These are phyloP conservation scores for Hymenoscyphus albidus DNA, from an alignment of 2,329 filamentous ascomycete genomes.

Conservation along the genomic window DNA sequence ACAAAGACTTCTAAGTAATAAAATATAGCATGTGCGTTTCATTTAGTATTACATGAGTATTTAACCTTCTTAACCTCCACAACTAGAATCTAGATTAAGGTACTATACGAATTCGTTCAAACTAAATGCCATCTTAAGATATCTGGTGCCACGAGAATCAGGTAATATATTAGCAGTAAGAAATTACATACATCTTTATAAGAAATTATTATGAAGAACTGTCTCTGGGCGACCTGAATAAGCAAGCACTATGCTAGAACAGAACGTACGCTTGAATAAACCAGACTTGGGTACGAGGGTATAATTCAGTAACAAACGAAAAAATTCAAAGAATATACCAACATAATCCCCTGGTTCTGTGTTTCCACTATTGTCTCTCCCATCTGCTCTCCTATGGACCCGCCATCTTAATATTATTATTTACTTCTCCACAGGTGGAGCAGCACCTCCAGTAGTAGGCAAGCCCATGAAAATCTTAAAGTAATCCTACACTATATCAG, in stretches of 20 bases:
- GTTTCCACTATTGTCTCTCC: not conserved
- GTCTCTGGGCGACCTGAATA: not conserved
- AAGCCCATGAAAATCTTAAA: slow-evolving; percentile 90
- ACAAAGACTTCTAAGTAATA: no score
- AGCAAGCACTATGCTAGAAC: not conserved
- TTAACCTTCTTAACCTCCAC: no score
- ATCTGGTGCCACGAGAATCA: no score
- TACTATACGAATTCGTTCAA: no score
- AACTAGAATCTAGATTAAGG: no score
- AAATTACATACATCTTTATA: no score
- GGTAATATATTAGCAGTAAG: no score
- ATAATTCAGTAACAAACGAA: not conserved
- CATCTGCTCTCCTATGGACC: not conserved
- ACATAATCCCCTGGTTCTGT: not conserved
- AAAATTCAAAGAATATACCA: not conserved
- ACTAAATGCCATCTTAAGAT: no score
- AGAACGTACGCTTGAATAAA: not conserved
- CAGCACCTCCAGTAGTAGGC: slow-evolving; percentile 70
- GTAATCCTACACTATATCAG: slow-evolving; percentile 54
- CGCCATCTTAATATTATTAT: slow-evolving; percentile 4
- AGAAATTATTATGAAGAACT: no score
- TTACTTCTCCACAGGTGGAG: slow-evolving; percentile 27
- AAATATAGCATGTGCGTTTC: no score
- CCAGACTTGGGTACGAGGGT: not conserved
- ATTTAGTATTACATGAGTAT: no score